Conservation (phyloP, 306 rosid genomes). For the Abrus pulchellus region DNA sequence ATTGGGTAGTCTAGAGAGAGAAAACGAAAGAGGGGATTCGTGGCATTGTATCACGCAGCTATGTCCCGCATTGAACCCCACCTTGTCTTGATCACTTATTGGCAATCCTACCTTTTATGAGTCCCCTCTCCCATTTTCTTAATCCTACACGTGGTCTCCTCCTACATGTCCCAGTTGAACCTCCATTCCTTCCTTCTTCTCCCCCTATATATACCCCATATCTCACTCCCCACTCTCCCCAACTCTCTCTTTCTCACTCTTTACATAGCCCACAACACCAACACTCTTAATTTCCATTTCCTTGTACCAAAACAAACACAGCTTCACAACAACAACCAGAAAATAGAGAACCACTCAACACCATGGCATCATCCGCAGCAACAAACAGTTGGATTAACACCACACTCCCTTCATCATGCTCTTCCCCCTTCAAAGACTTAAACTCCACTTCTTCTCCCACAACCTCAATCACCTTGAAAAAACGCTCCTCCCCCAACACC, state of each 20-base stretch:
- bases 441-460: constrained; percentile 40
- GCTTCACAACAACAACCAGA: neutral
- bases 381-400: constrained; percentile 52
- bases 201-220: constrained; percentile 58
- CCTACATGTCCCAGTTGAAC: constrained; percentile 57
- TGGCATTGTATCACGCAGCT: constrained; percentile 58
- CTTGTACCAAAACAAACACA: no score
- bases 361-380: constrained; percentile 49
- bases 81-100: constrained; percentile 63
- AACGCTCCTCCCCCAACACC: neutral
- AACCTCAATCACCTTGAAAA: constrained; percentile 45
- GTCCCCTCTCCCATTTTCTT: constrained; percentile 51
- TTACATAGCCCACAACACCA: neutral
- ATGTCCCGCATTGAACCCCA: constrained; percentile 48
- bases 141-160: constrained; percentile 83
- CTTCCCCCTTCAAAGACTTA: constrained; percentile 32
- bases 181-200: constrained; percentile 35
- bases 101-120: constrained; percentile 39
- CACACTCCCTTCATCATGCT: constrained; percentile 33
- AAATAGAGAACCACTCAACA: neutral
- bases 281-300: no score
- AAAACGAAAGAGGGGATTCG: constrained; percentile 45
- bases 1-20: constrained; percentile 17
- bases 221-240: constrained; percentile 51
- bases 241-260: constrained; percentile 26